Base-by-base conservation (phyloP, 2,329 filamentous ascomycete genomes). In the Neospermospora avenae region DNA sequence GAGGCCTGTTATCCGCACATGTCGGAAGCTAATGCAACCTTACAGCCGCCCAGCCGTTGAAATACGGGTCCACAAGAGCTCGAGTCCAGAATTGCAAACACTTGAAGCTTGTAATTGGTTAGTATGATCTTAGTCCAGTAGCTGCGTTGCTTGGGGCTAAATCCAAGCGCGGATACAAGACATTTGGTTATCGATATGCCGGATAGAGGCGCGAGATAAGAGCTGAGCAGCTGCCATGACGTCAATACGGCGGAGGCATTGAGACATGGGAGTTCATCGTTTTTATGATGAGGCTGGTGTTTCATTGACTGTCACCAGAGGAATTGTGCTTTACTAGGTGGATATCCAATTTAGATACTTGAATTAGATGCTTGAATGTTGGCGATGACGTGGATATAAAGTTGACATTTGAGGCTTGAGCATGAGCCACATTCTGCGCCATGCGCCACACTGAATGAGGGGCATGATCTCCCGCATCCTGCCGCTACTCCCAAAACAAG, bases 161-260 rank as follows among this genome's bases (percentile, higher is more conserved):
- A 31, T 14, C 34, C 24, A 52, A 45, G 37, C n/a, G 56, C 20
- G 46, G 49, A 58, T 49, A 53, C 46, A 48, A 52, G 56, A 18
- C 8, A n/a, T 35, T 41, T 44, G 45, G 34, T 58, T 58, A 34
- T 44, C 22, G 20, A n/a, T 5, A 28, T 34, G 46, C 46, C 16
- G 46, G 46, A 7, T 18, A 34, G 46, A 34, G 46, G 46, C 46
- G n/a, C 24, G 25, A 28, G 46, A 49, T 34, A 49, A 49, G 46
- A 46, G 46, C 25, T 49, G n/a, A n/a, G n/a, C n/a, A n/a, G n/a
- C 18, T 39, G 37, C 37, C 34, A 16, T 49, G 46, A 49, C n/a
- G 28, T 49, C 25, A 49, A 8, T n/a, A n/a, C n/a, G n/a, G n/a
- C n/a, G n/a, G n/a, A n/a, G n/a, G n/a, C n/a, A 22, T 42, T 42